Evolutionary conservation across 352 stramenopile genomes (phyloP), one percentile per base, ranked within the genome.

Genomic region (Phytophthora podocarpi): DNA sequence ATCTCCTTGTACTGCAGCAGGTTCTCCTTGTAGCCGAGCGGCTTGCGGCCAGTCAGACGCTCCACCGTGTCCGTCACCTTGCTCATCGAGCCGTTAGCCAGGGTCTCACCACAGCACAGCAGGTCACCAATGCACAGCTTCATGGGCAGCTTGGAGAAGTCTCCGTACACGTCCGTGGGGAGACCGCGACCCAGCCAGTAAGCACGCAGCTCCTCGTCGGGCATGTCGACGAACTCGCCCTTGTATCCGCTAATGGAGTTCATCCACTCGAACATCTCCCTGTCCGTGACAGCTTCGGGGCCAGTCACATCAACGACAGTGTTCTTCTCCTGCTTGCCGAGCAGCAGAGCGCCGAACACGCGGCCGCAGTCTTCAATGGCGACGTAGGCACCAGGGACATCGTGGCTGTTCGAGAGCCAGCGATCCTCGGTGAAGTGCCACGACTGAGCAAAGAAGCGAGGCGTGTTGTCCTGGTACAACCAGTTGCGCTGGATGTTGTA

Each of bases 401-500:
- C 61, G 57, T 74, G 64, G 41, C 55, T 75, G 48, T 75, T 78
- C 3, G 49, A 42, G 0, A 78, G 65, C 60, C 69, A 78, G 41
- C 59, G 59, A 42, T 78, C 28, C 8, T 50, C 69, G 12, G 42
- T 68, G 43, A 72, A 77, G 32, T 71, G 63, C 69, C 64, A 77
- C 24, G 69, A 72, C 36, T 51, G 64, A 8, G 64, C 58, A 40
- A 69, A 72, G 1, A 72, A 23, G 6, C 4, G 48, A 0, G 69
- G 69, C 7, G 54, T 75, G 57, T 78, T 75, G 64, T 78, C 50
- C 42, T 62, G 59, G 60, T 74, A 72, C 39, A 78, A 21, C 21
- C 32, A 78, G 42, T 78, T 72, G 31, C 69, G 69, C n/a, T 78
- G 69, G 48, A 78, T 76, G 42, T 68, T 76, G 58, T 65, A 76